These are phyloP conservation scores for Ophidiomyces ophidiicola DNA, from an alignment of 2,329 filamentous ascomycete species.

Conservation along the genomic window DNA sequence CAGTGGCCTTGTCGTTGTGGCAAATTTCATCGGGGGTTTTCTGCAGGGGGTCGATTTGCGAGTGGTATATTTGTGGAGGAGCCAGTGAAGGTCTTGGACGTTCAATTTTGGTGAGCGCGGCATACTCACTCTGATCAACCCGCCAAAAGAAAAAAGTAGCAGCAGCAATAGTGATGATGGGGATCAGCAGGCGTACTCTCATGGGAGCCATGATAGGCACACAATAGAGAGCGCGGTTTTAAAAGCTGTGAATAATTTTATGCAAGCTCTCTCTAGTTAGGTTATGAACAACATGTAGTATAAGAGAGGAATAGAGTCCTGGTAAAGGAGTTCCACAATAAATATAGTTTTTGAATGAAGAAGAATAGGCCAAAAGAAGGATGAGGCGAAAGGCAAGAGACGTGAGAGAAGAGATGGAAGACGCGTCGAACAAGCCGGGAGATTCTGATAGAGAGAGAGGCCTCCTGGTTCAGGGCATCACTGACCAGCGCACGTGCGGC, in stretches of 20 bases:
- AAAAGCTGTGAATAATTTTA: neutral
- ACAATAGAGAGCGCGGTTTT: too few species aligned
- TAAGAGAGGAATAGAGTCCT: neutral
- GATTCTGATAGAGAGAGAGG: too few species aligned
- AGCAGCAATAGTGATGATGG: conserved; percentile 28
- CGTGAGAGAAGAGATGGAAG: too few species aligned
- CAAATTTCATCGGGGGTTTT: conserved; percentile 20
- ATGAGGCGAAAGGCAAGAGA: neutral
- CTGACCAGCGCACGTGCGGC: too few species aligned
- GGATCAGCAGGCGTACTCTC: conserved; percentile 30
- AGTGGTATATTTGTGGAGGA: neutral
- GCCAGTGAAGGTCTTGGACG: conserved; percentile 24
- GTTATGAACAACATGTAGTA: neutral
- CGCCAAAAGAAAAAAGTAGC: conserved; percentile 32
- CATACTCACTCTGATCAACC: conserved; percentile 30
- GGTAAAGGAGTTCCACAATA: neutral
- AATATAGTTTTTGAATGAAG: neutral
- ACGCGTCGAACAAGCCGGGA: too few species aligned
- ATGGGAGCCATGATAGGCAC: conserved; percentile 19
- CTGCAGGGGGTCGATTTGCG: neutral
- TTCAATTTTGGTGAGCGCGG: conserved; percentile 28
- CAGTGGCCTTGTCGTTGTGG: conserved; percentile 25
- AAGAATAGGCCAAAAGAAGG: too few species aligned
- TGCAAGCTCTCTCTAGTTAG: neutral
- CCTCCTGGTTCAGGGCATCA: too few species aligned